phyloP scores from a whole-genome alignment of 257 asterid genomes.

The Nicotiana otophora region DNA sequence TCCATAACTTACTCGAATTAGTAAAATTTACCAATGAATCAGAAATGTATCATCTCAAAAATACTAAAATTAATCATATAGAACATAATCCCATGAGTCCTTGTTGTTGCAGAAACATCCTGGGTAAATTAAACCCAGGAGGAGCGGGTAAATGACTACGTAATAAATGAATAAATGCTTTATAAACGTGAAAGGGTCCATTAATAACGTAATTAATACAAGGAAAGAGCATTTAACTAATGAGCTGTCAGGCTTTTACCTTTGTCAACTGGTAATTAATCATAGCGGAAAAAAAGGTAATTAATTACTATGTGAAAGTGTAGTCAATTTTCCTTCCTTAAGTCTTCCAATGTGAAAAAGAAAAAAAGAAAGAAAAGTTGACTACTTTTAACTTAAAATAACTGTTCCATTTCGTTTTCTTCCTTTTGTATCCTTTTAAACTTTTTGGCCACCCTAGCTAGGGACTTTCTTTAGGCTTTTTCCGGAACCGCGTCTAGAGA shows the following conservation, averaged over 20 bases:
- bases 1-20: not conserved
- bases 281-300: too few relatives aligned
- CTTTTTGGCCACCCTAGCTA: conserved; percentile 9
- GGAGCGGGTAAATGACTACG: too few relatives aligned
- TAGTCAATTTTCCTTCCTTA: not conserved
- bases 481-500: conserved; percentile 21
- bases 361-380: not conserved
- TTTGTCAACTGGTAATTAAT: not conserved
- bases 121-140: too few relatives aligned
- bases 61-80: not conserved
- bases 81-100: too few relatives aligned
- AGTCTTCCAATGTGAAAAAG: not conserved
- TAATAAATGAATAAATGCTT: too few relatives aligned
- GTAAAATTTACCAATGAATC: not conserved
- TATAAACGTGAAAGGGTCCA: not conserved
- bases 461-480: conserved; percentile 8
- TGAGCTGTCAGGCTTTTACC: not conserved
- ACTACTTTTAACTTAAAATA: not conserved
- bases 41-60: not conserved
- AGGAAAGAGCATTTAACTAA: not conserved
- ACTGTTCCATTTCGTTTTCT: not conserved
- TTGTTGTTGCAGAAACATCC: too few relatives aligned
- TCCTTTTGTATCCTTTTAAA: not conserved
- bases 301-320: not conserved
- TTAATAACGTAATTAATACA: not conserved